A percentile compares a stretch with the other conserved stretches of the same genome.
phyloP scores from a whole-genome alignment of 2,329 filamentous ascomycete species.

The Stenocarpella maydis region DNA sequence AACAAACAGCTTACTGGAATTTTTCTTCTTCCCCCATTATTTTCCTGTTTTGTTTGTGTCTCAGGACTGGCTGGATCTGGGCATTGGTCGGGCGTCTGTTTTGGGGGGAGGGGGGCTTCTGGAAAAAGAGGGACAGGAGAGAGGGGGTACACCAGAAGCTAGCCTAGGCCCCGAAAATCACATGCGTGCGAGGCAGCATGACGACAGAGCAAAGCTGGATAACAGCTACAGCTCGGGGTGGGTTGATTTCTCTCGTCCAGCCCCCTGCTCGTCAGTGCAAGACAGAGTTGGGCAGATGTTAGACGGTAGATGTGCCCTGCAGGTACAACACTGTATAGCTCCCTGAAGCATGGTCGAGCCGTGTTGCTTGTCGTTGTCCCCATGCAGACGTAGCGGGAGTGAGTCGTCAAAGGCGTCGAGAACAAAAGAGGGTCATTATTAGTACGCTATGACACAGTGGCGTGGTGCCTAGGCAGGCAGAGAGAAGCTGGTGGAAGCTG shows the following conservation, averaged over 20 bases:
- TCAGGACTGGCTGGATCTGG: not conserved
- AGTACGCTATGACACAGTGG: conserved; percentile 22
- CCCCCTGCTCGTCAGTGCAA: not conserved
- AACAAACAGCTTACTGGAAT: too few species aligned
- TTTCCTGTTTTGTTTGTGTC: conserved; percentile 22
- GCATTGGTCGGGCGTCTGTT: conserved; percentile 17
- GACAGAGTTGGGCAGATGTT: not conserved
- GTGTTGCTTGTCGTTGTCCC: not conserved
- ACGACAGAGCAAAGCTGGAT: conserved; percentile 27
- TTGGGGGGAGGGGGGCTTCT: not conserved
- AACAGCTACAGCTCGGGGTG: not conserved
- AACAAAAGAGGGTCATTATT: not conserved
- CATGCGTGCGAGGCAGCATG: conserved; percentile 23
- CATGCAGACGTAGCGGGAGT: not conserved
- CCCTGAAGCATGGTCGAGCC: not conserved
- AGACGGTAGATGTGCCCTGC: not conserved
- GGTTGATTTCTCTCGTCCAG: not conserved
- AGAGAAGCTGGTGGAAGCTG: conserved; percentile 22
- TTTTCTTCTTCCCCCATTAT: not conserved
- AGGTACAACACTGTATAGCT: not conserved
- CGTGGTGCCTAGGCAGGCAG: conserved; percentile 11
- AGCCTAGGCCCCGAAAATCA: conserved; percentile 25
- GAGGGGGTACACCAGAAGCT: not conserved
- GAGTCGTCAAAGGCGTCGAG: conserved; percentile 15
- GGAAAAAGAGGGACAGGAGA: too few species aligned